These are phyloP conservation scores for Heliamphora pulchella DNA, from an alignment of 179 eudicot genomes.

Conservation along the genomic window DNA sequence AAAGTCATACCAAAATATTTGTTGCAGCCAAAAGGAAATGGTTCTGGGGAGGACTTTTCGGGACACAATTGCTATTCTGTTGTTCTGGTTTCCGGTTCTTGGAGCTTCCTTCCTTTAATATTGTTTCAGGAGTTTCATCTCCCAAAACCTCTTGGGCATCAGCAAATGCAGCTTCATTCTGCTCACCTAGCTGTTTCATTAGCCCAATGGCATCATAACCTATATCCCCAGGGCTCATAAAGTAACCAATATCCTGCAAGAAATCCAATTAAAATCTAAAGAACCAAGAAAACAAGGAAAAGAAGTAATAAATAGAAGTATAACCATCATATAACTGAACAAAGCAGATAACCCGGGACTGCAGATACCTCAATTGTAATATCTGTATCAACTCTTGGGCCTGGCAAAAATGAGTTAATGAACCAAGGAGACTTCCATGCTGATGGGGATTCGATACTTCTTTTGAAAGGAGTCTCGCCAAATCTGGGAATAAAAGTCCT, in stretches of 20 bases:
- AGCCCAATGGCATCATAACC: conserved; percentile 85
- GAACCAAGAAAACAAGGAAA: neutral
- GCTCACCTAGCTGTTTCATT: conserved; percentile 81
- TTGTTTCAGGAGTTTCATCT: conserved; percentile 74
- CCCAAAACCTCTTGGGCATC: conserved; percentile 87
- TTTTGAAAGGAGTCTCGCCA: conserved; percentile 72
- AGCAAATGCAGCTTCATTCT: conserved; percentile 74
- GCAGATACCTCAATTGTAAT: conserved; percentile 67
- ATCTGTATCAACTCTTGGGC: conserved; percentile 76
- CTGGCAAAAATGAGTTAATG: conserved; percentile 56
- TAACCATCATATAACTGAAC: neutral
- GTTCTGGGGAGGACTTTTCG: conserved; percentile 29
- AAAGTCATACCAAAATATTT: conserved; percentile 41
- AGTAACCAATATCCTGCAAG: conserved; percentile 71
- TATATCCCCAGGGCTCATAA: conserved; percentile 69
- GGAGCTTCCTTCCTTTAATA: conserved; percentile 41
- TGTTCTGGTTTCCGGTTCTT: conserved; percentile 27
- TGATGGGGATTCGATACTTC: conserved; percentile 91
- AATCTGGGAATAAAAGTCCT: conserved; percentile 36
- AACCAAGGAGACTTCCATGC: conserved; percentile 99
- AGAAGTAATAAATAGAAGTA: neutral
- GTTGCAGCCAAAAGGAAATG: conserved; percentile 37
- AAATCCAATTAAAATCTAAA: neutral
- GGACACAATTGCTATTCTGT: conserved; percentile 23
- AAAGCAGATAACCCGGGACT: neutral